Conservation (phyloP, 352 stramenopile species). For the Pilasporangium apinafurcum region DNA sequence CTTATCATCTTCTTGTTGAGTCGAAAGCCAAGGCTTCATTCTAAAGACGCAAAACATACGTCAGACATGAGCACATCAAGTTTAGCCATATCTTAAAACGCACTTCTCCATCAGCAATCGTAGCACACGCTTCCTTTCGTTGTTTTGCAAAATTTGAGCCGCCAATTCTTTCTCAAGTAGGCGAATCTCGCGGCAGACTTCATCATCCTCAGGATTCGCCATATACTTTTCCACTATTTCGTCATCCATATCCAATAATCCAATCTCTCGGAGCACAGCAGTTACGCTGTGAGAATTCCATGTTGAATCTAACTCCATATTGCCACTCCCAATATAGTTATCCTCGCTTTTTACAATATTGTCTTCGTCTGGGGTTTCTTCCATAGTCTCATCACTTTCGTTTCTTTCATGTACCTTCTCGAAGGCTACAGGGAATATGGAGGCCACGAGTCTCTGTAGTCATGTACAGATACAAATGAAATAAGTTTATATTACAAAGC, state of each 20-base stretch:
- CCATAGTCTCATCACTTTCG: neutral
- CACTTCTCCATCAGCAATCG: constrained; percentile 50
- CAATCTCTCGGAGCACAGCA: constrained; percentile 25
- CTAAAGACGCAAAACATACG: constrained; percentile 12
- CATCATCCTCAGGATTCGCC: constrained; percentile 34
- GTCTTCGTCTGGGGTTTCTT: neutral
- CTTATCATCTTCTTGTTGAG: constrained; percentile 35
- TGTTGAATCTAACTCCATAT: neutral
- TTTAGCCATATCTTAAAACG: neutral
- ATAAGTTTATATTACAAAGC: neutral
- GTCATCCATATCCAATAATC: constrained; percentile 34
- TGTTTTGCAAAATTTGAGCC: constrained; percentile 32
- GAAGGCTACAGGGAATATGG: constrained; percentile 4
- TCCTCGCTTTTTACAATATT: neutral
- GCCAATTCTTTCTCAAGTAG: constrained; percentile 35
- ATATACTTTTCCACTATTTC: constrained; percentile 18
- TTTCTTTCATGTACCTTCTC: too few species aligned
- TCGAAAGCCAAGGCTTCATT: constrained; percentile 56
- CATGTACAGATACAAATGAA: neutral
- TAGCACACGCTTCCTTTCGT: constrained; percentile 53
- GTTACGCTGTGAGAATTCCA: constrained; percentile 24
- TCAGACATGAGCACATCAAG: neutral
- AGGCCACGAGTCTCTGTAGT: constrained; percentile 7
- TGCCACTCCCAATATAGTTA: neutral
- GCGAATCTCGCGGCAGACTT: constrained; percentile 61